phyloP scores from a whole-genome alignment of 2,329 filamentous ascomycete genomes.

The Rasamsonia emersonii region DNA sequence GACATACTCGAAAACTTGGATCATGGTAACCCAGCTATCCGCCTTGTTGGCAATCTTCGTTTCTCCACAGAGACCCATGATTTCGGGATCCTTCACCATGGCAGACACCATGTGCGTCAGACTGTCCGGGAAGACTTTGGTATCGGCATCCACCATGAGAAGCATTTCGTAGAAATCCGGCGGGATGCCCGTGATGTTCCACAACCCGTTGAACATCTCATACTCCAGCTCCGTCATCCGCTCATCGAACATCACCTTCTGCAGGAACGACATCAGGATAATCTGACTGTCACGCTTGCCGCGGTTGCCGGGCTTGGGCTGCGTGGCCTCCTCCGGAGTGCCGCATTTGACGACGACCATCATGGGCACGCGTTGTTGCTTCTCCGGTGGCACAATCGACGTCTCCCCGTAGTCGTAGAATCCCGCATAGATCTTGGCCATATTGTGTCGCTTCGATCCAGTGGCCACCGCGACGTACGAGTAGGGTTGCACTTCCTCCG shows the following conservation, averaged over 20 bases:
- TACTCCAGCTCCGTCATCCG: conserved; percentile 99
- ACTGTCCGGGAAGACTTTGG: conserved; percentile 97
- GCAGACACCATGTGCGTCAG: conserved; percentile 98
- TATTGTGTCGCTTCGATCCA: conserved; percentile 96
- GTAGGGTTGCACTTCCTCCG: conserved; percentile 76
- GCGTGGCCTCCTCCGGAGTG: conserved; percentile 72
- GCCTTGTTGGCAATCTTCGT: conserved; percentile 99
- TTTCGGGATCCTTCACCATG: conserved; percentile 98
- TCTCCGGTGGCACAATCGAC: conserved; percentile 69
- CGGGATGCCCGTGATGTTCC: conserved; percentile 97
- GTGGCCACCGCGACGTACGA: conserved; percentile 96
- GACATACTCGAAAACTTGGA: conserved; percentile 85
- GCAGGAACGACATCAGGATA: conserved; percentile 97
- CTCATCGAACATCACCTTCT: conserved; percentile 99
- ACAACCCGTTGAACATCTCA: conserved; percentile 98
- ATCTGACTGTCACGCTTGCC: conserved; percentile 99
- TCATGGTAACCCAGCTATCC: conserved; percentile 89
- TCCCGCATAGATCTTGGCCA: conserved; percentile 96
- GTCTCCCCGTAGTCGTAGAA: conserved; percentile 93
- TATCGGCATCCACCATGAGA: conserved; percentile 98
- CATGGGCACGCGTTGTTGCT: conserved; percentile 96
- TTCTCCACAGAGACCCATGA: conserved; percentile 98
- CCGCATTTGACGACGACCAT: conserved; percentile 94
- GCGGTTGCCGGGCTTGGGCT: conserved; percentile 87
- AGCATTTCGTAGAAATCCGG: conserved; percentile 97